Evolutionary conservation across 768 basidiomycete species (phyloP).

Genomic region (Naganishia kalamii): DNA sequence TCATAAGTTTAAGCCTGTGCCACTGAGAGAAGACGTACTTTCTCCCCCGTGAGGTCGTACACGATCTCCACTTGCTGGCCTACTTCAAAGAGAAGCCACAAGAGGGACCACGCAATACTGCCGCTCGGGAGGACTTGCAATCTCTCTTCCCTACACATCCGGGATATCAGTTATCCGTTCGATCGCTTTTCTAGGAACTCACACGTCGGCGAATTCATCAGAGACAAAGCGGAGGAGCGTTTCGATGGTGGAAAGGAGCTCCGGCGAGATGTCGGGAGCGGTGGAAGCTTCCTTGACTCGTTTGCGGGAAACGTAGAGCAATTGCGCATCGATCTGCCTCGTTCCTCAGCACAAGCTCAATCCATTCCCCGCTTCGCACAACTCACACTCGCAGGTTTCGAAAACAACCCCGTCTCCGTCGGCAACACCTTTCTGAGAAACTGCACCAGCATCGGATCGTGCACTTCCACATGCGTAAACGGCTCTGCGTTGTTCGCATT

Average conservation of each 20-base stretch:
- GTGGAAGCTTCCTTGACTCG: background rate
- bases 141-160: background rate
- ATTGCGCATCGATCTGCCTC: background rate
- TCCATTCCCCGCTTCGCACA: background rate
- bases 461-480: background rate
- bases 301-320: conserved; percentile 5
- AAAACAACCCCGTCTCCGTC: background rate
- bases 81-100: background rate
- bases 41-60: background rate
- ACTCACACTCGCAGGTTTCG: background rate
- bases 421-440: conserved; percentile 4
- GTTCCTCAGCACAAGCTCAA: background rate
- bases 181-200: too few relatives aligned
- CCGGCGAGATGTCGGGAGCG: background rate
- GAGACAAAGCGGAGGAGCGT: background rate
- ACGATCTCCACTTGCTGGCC: conserved; percentile 5
- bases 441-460: background rate
- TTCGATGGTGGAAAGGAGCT: background rate
- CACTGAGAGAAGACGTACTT: background rate
- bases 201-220: conserved; percentile 6
- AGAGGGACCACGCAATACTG: background rate
- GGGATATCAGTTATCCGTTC: too few relatives aligned
- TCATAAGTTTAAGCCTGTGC: background rate
- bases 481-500: background rate
- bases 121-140: background rate